phyloP scores from a whole-genome alignment of 2,329 filamentous ascomycete genomes.

The Epichloe hybrida region DNA sequence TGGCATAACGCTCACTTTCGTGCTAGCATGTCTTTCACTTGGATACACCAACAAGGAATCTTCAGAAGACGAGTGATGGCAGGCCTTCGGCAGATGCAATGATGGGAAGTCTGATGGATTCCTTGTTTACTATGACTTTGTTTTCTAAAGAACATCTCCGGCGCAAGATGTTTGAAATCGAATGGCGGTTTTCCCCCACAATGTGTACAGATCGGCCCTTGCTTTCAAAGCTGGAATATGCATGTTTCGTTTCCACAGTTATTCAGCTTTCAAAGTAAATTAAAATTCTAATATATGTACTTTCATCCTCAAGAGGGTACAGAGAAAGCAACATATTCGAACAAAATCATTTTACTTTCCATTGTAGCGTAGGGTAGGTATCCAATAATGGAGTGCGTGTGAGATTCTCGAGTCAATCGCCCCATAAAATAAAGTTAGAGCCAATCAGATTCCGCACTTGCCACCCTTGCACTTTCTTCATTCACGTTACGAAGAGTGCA shows the following conservation, averaged over 20 bases:
- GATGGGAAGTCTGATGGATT: background rate
- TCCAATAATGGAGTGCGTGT: no score
- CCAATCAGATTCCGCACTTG: constrained; percentile 1
- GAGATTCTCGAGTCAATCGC: no score
- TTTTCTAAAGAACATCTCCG: background rate
- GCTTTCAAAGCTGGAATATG: no score
- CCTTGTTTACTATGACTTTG: background rate
- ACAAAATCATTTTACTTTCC: no score
- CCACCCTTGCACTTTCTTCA: background rate
- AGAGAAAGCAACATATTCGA: no score
- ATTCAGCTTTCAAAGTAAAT: no score
- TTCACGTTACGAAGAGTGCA: background rate
- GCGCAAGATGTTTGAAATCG: background rate
- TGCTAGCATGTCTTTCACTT: background rate
- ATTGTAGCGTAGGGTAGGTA: no score
- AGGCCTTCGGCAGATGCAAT: background rate
- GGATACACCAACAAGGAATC: background rate
- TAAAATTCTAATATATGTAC: no score
- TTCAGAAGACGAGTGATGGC: background rate
- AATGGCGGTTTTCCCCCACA: background rate
- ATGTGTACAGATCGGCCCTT: background rate
- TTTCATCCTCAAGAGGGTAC: no score
- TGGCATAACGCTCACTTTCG: background rate
- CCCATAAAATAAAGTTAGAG: background rate
- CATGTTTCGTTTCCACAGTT: no score